Evolutionary conservation across 257 asterid species (phyloP).

Genomic region (Haberlea rhodopensis): DNA sequence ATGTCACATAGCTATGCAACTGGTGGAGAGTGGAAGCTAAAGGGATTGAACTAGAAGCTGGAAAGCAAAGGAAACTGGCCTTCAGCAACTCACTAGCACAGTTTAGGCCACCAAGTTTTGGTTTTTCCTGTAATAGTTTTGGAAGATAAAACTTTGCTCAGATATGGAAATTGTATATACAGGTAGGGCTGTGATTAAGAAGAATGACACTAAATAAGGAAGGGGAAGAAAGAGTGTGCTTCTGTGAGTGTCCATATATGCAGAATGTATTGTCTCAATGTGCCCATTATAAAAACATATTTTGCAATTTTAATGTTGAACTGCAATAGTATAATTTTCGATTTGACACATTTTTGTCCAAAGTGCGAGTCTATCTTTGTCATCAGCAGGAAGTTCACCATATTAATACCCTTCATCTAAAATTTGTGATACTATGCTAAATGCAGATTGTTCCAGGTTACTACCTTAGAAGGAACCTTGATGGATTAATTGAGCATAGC

Average conservation of each 20-base stretch:
- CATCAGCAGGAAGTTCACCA: neutral
- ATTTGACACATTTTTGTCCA: neutral
- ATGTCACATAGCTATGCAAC: neutral
- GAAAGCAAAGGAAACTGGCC: neutral
- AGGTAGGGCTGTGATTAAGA: neutral
- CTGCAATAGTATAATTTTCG: neutral
- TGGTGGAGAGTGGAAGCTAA: neutral
- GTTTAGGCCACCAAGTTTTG: neutral
- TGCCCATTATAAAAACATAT: neutral
- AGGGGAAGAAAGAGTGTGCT: neutral
- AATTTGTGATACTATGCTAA: slow-evolving; percentile 21
- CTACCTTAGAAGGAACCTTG: slow-evolving; percentile 80
- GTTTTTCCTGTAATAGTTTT: neutral
- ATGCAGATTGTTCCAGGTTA: slow-evolving; percentile 98
- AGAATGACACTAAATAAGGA: neutral
- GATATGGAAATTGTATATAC: neutral
- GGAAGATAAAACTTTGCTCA: neutral
- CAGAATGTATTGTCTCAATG: neutral
- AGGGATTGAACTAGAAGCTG: too few relatives aligned
- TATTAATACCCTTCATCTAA: slow-evolving; percentile 6
- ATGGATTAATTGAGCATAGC: slow-evolving; percentile 83
- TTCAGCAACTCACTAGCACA: neutral
- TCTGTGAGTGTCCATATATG: neutral
- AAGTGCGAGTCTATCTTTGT: neutral
- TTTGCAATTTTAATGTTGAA: neutral